Conservation (phyloP, 1,284 basidiomycete species). For the Cryptococcus jaspeensis region DNA sequence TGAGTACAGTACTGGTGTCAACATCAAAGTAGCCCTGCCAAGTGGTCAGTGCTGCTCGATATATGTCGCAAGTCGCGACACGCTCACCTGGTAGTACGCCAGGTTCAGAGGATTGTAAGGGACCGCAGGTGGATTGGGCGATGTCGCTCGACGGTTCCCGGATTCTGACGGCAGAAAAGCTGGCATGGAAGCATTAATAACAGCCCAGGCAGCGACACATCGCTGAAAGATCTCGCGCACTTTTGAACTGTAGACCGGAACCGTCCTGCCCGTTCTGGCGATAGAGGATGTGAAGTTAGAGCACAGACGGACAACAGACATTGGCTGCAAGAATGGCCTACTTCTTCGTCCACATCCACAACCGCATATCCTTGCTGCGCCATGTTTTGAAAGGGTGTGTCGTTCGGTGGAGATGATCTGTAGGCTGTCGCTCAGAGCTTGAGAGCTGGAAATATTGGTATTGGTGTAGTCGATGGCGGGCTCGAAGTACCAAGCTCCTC, state of each 20-base stretch:
- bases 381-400: conserved; percentile 14
- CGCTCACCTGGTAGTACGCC: conserved; percentile 50
- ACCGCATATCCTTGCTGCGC: conserved; percentile 46
- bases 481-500: no score
- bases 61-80: no score
- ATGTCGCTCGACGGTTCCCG: conserved; percentile 15
- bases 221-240: conserved; percentile 18
- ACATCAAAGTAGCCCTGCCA: conserved; percentile 53
- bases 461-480: no score
- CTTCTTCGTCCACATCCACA: conserved; percentile 51
- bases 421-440: no score
- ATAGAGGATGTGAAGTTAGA: no score
- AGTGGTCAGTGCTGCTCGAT: not conserved
- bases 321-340: conserved; percentile 12
- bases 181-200: no score
- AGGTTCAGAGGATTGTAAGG: conserved; percentile 51
- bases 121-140: conserved; percentile 21
- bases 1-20: conserved; percentile 51
- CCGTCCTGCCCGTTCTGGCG: not conserved
- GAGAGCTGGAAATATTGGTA: no score
- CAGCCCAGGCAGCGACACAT: not conserved
- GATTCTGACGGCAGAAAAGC: conserved; percentile 2
- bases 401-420: no score
- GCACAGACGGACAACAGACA: not conserved
- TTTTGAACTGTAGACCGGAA: conserved; percentile 49